Evolutionary conservation across 306 rosid species (phyloP).

Genomic region (Gynostemma pentaphyllum): DNA sequence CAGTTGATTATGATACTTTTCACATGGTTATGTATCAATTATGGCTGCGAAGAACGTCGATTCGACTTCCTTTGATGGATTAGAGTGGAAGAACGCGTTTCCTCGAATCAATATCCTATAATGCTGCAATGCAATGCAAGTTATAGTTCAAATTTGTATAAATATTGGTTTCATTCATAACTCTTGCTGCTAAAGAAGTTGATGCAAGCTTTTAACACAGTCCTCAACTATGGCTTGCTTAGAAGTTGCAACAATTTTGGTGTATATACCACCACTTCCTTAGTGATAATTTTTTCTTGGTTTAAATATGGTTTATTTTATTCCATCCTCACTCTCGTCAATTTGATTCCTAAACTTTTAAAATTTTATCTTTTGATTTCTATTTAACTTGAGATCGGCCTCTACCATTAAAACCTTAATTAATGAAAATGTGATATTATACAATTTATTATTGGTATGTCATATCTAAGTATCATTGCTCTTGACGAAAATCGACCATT

Average conservation of each 20-base stretch:
- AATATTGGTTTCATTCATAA: not conserved
- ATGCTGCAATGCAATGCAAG: not conserved
- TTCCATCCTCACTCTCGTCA: no score
- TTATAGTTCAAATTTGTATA: not conserved
- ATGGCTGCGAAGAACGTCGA: conserved; percentile 70
- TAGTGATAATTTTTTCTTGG: not conserved
- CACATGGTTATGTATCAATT: conserved; percentile 77
- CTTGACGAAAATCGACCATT: no score
- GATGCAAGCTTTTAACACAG: not conserved
- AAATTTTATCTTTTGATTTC: no score
- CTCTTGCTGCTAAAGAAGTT: not conserved
- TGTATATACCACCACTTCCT: not conserved
- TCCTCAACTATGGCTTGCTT: not conserved
- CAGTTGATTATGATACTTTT: conserved; percentile 56
- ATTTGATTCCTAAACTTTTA: no score
- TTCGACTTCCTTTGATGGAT: conserved; percentile 13
- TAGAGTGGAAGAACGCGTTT: not conserved
- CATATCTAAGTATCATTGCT: no score
- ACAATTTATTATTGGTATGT: no score
- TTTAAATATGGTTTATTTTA: no score
- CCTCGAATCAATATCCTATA: not conserved
- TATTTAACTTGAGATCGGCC: no score
- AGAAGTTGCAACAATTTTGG: not conserved
- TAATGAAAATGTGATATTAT: no score
- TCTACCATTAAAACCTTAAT: no score